Conservation (phyloP, 352 stramenopile species). For the Pythium aquatile region DNA sequence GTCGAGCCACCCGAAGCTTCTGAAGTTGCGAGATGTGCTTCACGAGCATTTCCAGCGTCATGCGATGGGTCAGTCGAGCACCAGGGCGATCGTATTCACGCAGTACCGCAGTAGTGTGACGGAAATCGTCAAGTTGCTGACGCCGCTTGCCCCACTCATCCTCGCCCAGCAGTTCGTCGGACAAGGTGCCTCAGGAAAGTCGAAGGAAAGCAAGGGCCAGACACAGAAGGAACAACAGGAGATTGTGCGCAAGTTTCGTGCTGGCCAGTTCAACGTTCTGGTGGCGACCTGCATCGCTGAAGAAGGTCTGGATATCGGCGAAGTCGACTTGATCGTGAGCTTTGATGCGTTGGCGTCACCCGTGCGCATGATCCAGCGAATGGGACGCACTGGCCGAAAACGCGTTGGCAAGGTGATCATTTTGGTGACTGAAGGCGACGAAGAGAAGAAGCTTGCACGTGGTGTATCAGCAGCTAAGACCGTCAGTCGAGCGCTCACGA, state of each 20-base stretch:
- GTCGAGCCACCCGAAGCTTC: slow-evolving; percentile 69
- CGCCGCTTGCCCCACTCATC: slow-evolving; percentile 66
- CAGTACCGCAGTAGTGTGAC: slow-evolving; percentile 94
- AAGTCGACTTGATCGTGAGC: slow-evolving; percentile 94
- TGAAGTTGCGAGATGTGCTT: slow-evolving; percentile 91
- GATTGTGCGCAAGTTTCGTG: slow-evolving; percentile 90
- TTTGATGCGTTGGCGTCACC: slow-evolving; percentile 94
- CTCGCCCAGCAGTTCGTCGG: slow-evolving; percentile 93
- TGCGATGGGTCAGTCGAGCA: slow-evolving; percentile 66
- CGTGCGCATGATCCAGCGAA: slow-evolving; percentile 95
- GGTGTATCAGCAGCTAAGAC: slow-evolving; percentile 80
- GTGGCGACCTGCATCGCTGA: slow-evolving; percentile 96
- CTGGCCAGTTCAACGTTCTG: slow-evolving; percentile 90
- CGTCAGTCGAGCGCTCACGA: slow-evolving; percentile 74
- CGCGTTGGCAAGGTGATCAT: slow-evolving; percentile 90
- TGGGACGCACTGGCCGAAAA: slow-evolving; percentile 96
- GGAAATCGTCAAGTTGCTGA: slow-evolving; percentile 90
- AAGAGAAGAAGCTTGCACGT: slow-evolving; percentile 85
- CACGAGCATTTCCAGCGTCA: slow-evolving; percentile 87
- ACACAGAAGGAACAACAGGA: slow-evolving; percentile 95
- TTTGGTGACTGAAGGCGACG: slow-evolving; percentile 86
- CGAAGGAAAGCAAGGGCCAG: slow-evolving; percentile 85
- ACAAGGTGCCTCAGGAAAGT: slow-evolving; percentile 82
- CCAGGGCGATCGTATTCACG: slow-evolving; percentile 97
- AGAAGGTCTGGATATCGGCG: slow-evolving; percentile 95